Conservation (phyloP, 2,329 filamentous ascomycete species). For the Pseudocercospora fuligena region DNA sequence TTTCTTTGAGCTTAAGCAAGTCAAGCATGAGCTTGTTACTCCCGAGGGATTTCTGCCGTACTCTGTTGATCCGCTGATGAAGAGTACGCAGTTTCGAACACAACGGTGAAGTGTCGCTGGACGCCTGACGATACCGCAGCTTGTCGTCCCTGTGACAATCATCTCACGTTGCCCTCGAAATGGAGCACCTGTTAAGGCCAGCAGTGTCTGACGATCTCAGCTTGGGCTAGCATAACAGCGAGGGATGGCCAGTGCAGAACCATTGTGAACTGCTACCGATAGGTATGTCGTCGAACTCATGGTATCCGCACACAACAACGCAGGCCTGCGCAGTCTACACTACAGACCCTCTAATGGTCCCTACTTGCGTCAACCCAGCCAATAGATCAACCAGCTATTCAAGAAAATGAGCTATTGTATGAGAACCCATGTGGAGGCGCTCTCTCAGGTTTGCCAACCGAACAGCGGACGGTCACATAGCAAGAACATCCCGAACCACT, state of each 20-base stretch:
- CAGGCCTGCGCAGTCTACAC: too few relatives aligned
- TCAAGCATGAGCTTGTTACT: not conserved
- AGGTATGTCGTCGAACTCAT: not conserved
- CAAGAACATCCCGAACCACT: not conserved
- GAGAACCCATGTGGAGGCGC: not conserved
- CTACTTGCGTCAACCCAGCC: not conserved
- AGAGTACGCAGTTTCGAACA: not conserved
- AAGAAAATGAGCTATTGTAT: not conserved
- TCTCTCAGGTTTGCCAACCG: not conserved
- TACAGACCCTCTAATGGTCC: too few relatives aligned
- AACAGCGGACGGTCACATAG: not conserved
- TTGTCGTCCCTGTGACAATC: not conserved
- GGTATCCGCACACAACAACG: not conserved
- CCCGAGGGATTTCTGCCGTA: not conserved
- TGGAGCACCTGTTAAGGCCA: not conserved
- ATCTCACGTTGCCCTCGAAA: not conserved
- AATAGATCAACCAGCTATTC: not conserved
- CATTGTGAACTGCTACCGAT: not conserved
- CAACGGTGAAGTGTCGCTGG: not conserved
- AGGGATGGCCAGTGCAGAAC: not conserved
- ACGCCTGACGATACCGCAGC: not conserved
- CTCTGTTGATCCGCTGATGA: not conserved
- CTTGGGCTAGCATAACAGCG: not conserved
- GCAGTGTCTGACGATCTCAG: not conserved
- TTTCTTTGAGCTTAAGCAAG: not conserved